Base-by-base conservation (phyloP, 2,329 filamentous ascomycete genomes). In the Hymenoscyphus linearis region DNA sequence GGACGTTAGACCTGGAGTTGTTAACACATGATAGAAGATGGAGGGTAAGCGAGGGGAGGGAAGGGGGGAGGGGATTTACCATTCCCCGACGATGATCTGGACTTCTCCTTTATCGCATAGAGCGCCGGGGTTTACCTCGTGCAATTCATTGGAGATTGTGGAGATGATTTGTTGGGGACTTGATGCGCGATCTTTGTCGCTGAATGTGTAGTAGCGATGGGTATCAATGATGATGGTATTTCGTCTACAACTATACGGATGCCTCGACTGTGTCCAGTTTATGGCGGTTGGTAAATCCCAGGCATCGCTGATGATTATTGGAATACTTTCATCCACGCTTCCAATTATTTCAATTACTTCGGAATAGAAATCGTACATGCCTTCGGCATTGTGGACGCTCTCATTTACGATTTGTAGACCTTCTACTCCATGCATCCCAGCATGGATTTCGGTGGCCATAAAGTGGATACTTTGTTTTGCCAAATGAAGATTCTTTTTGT, bases 351-450 rank as follows among this genome's bases (percentile, higher is more conserved):
- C 68, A 44, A 85, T 75, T 22, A 80, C 78, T 22, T 76, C 72
- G 40, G 82, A 79, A 66, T 86, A 86, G 78, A 80, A 86, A 22
- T 79, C 76, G 66, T 82, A 84, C 78, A 86, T 80, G 4, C 76
- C 76, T 16, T 75, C 73, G 18, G 80, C 79, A 55, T 78, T 74
- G 71, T 76, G 78, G 47, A 77, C 76, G 2, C 81, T 79, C 67
- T 85, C 83, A 59, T 86, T 86, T 60, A 80, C 78, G 25, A 86
- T 67, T 69, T 85, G 82, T n/a, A 86, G 71, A 0, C 84, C 84
- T 18, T 80, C 73, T 2, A 85, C 76, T 2, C 78, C 78, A 18
- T 66, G 60, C 57, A 69, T 60, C 2, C 55, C 61, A n/a, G 61
- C 64, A 2, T 76, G 70, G 6, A 79, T 73, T 66, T 85, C 77